phyloP scores from a whole-genome alignment of 2,329 filamentous ascomycete species.

The Claviceps humidiphila region DNA sequence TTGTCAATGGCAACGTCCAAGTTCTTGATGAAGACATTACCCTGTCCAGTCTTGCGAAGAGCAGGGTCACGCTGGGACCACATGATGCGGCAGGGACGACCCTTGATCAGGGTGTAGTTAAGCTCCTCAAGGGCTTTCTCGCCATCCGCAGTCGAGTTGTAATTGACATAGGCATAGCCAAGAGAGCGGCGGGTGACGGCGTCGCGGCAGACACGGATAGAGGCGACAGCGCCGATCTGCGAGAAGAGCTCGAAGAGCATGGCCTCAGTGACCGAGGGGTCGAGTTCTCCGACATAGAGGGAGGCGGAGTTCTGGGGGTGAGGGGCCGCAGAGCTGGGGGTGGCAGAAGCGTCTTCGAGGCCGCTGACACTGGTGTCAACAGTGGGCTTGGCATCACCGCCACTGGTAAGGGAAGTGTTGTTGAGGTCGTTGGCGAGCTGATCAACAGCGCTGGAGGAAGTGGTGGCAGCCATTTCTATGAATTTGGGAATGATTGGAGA shows the following conservation, averaged over 20 bases:
- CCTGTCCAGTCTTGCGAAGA: slow-evolving; percentile 96
- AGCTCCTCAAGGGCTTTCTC: slow-evolving; percentile 98
- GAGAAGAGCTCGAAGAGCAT: slow-evolving; percentile 99
- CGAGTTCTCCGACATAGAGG: slow-evolving; percentile 97
- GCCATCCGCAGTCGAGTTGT: slow-evolving; percentile 92
- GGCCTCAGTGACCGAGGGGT: slow-evolving; percentile 93
- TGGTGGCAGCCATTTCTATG: slow-evolving; percentile 46
- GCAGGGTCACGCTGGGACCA: slow-evolving; percentile 99
- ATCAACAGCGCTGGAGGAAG: slow-evolving; percentile 51
- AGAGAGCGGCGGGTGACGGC: slow-evolving; percentile 96
- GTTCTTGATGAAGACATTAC: slow-evolving; percentile 99
- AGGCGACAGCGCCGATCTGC: slow-evolving; percentile 95
- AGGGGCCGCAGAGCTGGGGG: slow-evolving; percentile 58
- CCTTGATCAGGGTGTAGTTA: slow-evolving; percentile 99
- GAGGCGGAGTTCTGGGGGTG: slow-evolving; percentile 91
- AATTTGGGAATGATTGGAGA: slow-evolving; percentile 6
- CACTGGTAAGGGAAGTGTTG: slow-evolving; percentile 56
- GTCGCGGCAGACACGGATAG: slow-evolving; percentile 98
- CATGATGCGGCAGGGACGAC: slow-evolving; percentile 98
- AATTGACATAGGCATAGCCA: slow-evolving; percentile 99
- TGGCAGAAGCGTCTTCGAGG: slow-evolving; percentile 48
- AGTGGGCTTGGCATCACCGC: slow-evolving; percentile 51
- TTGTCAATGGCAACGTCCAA: slow-evolving; percentile 97
- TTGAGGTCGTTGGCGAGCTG: slow-evolving; percentile 69
- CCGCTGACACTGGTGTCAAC: slow-evolving; percentile 60